phyloP scores from a whole-genome alignment of 2,329 filamentous ascomycete species.

The Ascochyta lentis region DNA sequence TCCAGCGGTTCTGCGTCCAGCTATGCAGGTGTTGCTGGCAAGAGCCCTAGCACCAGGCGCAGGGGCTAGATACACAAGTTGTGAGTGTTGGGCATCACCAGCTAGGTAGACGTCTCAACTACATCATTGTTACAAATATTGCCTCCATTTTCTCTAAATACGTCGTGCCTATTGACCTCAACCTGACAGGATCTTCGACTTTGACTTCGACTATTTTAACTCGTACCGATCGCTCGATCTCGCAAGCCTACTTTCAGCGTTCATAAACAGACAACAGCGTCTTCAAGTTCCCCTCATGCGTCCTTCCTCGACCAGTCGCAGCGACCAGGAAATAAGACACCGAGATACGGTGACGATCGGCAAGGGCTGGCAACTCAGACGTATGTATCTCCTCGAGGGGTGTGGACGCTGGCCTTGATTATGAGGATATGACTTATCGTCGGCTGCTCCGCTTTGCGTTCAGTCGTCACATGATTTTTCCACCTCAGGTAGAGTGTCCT shows the following conservation, averaged over 20 bases:
- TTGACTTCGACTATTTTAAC: background rate
- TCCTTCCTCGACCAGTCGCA: background rate
- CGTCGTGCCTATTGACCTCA: no score
- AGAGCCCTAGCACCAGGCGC: slow-evolving; percentile 63
- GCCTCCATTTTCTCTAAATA: background rate
- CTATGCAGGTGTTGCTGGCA: slow-evolving; percentile 51
- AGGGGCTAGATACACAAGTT: slow-evolving; percentile 51
- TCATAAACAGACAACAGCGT: background rate
- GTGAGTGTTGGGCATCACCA: background rate
- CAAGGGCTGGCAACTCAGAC: background rate
- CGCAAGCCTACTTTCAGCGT: background rate
- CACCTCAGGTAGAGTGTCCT: background rate
- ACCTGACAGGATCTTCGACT: background rate
- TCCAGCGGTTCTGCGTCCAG: slow-evolving; percentile 43
- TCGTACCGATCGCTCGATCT: background rate
- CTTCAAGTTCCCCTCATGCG: background rate
- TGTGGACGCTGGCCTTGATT: background rate
- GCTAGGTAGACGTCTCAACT: background rate
- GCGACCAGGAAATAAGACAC: background rate
- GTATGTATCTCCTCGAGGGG: background rate
- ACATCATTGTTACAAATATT: background rate
- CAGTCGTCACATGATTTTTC: no score
- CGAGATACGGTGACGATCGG: background rate
- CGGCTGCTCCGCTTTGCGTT: no score
- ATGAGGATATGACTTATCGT: no score